These are phyloP conservation scores for Lyophyllum atratum DNA, from an alignment of 768 basidiomycete species.

Conservation along the genomic window DNA sequence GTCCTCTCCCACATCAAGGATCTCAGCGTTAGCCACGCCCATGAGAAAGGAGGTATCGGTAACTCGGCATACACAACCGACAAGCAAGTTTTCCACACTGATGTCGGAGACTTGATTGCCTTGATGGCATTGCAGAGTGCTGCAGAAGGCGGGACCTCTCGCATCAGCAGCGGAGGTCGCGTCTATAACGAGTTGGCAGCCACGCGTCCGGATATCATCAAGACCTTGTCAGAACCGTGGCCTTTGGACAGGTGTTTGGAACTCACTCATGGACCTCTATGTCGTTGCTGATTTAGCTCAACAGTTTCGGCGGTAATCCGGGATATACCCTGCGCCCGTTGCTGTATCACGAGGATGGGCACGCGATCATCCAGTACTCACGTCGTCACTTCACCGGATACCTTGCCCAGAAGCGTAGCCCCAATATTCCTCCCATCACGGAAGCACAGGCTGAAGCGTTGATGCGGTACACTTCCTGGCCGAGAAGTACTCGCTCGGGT, in stretches of 20 bases:
- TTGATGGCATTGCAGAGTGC: slow-evolving; percentile 43
- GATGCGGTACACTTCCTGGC: slow-evolving; percentile 45
- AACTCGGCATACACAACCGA: slow-evolving; percentile 49
- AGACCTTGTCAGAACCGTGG: slow-evolving; percentile 43
- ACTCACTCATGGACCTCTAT: neutral
- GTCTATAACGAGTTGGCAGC: slow-evolving; percentile 50
- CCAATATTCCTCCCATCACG: slow-evolving; percentile 45
- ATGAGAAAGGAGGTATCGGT: slow-evolving; percentile 41
- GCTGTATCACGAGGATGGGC: slow-evolving; percentile 39
- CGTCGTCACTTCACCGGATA: slow-evolving; percentile 48
- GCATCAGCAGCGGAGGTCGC: slow-evolving; percentile 42
- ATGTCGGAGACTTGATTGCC: slow-evolving; percentile 47
- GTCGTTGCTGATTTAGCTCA: neutral
- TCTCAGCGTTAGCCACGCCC: slow-evolving; percentile 41
- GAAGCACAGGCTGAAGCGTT: slow-evolving; percentile 53
- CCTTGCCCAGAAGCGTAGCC: slow-evolving; percentile 31
- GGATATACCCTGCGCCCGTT: slow-evolving; percentile 39
- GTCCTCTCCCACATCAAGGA: slow-evolving; percentile 51
- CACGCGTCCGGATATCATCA: slow-evolving; percentile 45
- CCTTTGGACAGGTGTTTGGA: slow-evolving; percentile 39
- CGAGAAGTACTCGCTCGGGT: slow-evolving; percentile 41
- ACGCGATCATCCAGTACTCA: slow-evolving; percentile 47
- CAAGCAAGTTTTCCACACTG: slow-evolving; percentile 52
- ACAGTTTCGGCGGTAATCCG: slow-evolving; percentile 39
- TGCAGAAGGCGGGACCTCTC: slow-evolving; percentile 45